A percentile compares a stretch with the other conserved stretches of the same genome.
Evolutionary conservation across 768 basidiomycete species (phyloP).

Genomic region (Strobilomyces dryophilus): DNA sequence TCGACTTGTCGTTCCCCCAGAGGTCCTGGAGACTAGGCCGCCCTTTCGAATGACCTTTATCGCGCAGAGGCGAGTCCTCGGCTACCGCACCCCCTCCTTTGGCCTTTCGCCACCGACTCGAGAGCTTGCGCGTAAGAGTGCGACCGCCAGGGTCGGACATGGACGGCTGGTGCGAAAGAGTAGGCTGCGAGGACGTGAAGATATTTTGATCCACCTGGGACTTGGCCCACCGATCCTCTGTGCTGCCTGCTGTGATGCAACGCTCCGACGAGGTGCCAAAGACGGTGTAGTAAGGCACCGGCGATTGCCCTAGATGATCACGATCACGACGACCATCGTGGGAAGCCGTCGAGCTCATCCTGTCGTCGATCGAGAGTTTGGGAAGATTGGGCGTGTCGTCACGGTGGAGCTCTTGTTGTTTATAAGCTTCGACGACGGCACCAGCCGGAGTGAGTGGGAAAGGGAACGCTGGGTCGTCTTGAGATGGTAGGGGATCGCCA

Average conservation of each 20-base stretch:
- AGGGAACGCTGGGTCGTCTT: background rate
- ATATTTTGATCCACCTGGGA: slow-evolving; percentile 3
- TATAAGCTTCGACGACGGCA: slow-evolving; percentile 46
- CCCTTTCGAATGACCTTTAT: slow-evolving; percentile 14
- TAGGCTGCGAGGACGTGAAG: background rate
- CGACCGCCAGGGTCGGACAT: slow-evolving; percentile 13
- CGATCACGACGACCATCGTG: slow-evolving; percentile 10
- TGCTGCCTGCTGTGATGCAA: slow-evolving; percentile 41
- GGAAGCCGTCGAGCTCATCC: slow-evolving; percentile 9
- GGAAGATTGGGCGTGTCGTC: slow-evolving; percentile 5
- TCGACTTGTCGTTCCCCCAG: slow-evolving; percentile 9
- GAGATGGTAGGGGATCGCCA: background rate
- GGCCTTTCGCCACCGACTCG: slow-evolving; percentile 31
- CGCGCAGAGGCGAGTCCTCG: slow-evolving; percentile 26
- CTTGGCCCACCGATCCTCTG: slow-evolving; percentile 32
- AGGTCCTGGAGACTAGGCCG: slow-evolving; percentile 35
- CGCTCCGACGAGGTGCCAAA: slow-evolving; percentile 46
- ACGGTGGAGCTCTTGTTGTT: slow-evolving; percentile 35
- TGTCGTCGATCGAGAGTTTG: slow-evolving; percentile 28
- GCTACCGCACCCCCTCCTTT: slow-evolving; percentile 6
- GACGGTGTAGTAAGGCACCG: slow-evolving; percentile 54
- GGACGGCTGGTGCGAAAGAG: slow-evolving; percentile 4
- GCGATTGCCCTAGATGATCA: slow-evolving; percentile 12
- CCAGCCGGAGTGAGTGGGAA: slow-evolving; percentile 41
- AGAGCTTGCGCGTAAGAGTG: slow-evolving; percentile 35